phyloP scores from a whole-genome alignment of 2,329 filamentous ascomycete genomes.

The Cercospora brassicicola region DNA sequence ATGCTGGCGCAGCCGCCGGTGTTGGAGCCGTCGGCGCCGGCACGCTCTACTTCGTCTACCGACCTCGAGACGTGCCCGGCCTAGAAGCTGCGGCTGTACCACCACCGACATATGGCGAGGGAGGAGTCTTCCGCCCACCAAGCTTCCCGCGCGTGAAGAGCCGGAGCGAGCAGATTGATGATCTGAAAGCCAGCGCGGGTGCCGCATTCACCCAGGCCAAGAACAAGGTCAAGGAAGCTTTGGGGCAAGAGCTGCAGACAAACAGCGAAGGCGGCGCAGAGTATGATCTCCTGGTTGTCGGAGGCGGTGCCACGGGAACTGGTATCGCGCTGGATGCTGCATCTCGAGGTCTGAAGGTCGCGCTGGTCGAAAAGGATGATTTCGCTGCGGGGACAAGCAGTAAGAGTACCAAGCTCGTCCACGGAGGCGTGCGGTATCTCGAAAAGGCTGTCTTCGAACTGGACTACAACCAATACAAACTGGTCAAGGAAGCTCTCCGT shows the following conservation, averaged over 20 bases:
- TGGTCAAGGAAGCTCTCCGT: constrained; percentile 78
- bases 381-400: constrained; percentile 80
- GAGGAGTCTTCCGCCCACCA: constrained; percentile 66
- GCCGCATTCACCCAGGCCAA: constrained; percentile 48
- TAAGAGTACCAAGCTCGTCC: constrained; percentile 84
- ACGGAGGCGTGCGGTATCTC: constrained; percentile 79
- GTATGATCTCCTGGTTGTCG: constrained; percentile 77
- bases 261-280: constrained; percentile 42
- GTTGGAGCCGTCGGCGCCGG: constrained; percentile 56
- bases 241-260: constrained; percentile 33
- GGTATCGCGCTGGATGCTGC: constrained; percentile 80
- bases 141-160: constrained; percentile 64
- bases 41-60: constrained; percentile 63
- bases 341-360: constrained; percentile 75
- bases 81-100: constrained; percentile 67
- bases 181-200: constrained; percentile 56
- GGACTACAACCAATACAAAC: constrained; percentile 74
- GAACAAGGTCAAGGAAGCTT: constrained; percentile 43
- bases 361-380: constrained; percentile 78
- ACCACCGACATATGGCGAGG: constrained; percentile 67
- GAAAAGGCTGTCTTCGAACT: constrained; percentile 85
- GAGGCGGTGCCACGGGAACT: constrained; percentile 74
- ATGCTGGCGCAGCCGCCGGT: constrained; percentile 60
- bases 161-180: constrained; percentile 64
- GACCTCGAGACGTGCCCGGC: constrained; percentile 71